Evolutionary conservation across 2,329 filamentous ascomycete species (phyloP), one percentile per base, ranked within the genome.

Genomic region (Fusarium vanettenii): DNA sequence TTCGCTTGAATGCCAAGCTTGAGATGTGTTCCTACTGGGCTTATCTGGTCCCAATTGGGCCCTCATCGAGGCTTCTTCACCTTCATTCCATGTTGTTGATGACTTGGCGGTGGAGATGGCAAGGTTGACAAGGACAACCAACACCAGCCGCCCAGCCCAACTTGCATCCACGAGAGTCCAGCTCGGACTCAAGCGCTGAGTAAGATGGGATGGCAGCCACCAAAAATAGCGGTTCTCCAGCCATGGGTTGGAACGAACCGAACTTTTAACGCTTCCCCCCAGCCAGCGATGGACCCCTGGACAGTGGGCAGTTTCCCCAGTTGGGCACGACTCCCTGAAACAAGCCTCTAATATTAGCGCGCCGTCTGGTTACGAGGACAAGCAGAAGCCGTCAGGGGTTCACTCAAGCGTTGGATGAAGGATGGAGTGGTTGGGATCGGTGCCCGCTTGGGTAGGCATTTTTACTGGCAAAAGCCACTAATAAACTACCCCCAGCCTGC

Each of bases 301-400:
- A 63, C 63, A 52, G 64, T 67, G 59, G 59, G 39, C 22, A 56
- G 57, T 64, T 69, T 74, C 61, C 61, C 61, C 61, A 64, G 62
- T 64, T 64, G 62, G 64, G 68, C 64, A 56, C 37, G 37, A 60
- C 50, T 65, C 59, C 67, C 72, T 75, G 72, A 75, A 75, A 75
- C 72, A 62, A 43, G 63, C 72, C 69, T 75, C 72, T 74, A 73
- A 70, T 66, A 73, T 75, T 64, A 67, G 65, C 39, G 65, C 39
- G 31, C 11, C 56, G 55, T 56, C 72, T 52, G 52, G 33, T 67
- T 70, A 75, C 60, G 72, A 75, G 63, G 43, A 62, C 37, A 55
- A 37, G 16, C 33, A 57, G 37, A 55, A 45, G 48, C 43, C 63
- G 35, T 73, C 72, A 75, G 72, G 72, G 72, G 69, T 66, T 68